These are phyloP conservation scores for Talaromyces sp. DNA, from an alignment of 2,329 filamentous ascomycete genomes.

Conservation along the genomic window DNA sequence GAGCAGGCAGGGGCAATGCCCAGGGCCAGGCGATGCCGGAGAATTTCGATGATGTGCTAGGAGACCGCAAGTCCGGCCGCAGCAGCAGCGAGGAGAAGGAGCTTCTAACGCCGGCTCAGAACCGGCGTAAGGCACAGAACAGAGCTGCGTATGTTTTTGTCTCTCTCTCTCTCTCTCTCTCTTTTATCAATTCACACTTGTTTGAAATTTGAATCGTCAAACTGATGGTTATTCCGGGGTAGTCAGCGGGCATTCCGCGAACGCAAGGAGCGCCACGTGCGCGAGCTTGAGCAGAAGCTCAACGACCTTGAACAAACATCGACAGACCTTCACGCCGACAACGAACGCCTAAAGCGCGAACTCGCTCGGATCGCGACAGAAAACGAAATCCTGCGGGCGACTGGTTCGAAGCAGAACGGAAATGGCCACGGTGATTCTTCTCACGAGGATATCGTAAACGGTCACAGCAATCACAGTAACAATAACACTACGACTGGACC, in stretches of 20 bases:
- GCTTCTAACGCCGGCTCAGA: conserved; percentile 48
- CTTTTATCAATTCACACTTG: not conserved
- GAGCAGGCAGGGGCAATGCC: not conserved
- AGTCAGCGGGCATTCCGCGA: conserved; percentile 96
- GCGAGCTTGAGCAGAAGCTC: conserved; percentile 85
- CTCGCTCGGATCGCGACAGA: conserved; percentile 81
- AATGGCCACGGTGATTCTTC: not conserved
- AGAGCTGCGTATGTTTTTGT: conserved; percentile 59
- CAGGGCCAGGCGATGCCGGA: conserved; percentile 20
- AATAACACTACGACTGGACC: conserved; percentile 56
- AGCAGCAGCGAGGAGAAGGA: conserved; percentile 54
- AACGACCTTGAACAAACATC: conserved; percentile 70
- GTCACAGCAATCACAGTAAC: not conserved
- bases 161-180: not conserved
- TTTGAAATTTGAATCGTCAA: not conserved
- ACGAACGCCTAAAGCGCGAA: conserved; percentile 78
- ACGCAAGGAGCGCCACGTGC: conserved; percentile 89
- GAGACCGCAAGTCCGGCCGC: conserved; percentile 28
- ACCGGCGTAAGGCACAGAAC: conserved; percentile 65
- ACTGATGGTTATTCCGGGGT: not conserved
- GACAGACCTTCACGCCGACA: conserved; percentile 69
- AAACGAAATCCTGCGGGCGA: conserved; percentile 87
- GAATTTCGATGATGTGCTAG: conserved; percentile 21
- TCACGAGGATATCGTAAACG: not conserved
- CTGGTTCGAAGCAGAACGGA: conserved; percentile 26